Evolutionary conservation across 257 asterid genomes (phyloP).

Genomic region (Catharanthus roseus): DNA sequence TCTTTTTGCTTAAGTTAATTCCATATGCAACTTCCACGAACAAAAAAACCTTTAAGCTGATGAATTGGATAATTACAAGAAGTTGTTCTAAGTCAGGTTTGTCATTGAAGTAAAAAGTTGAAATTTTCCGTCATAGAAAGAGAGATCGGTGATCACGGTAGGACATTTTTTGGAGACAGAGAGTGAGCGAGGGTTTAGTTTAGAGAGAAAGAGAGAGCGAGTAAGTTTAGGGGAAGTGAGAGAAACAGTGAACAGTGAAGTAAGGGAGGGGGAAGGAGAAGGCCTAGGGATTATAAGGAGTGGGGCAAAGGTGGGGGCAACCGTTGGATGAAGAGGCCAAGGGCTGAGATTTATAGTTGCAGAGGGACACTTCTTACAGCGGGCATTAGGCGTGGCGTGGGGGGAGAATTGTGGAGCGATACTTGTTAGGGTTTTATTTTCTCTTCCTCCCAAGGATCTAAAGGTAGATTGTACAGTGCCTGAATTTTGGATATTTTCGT

Average conservation of each 20-base stretch:
- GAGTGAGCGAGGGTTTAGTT: conserved; percentile 11
- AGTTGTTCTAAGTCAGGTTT: background rate
- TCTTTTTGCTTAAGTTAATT: background rate
- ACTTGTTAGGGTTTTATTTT: conserved; percentile 14
- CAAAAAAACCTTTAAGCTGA: background rate
- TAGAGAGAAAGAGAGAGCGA: conserved; percentile 2
- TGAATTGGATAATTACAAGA: conserved; percentile 1
- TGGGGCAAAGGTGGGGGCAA: background rate
- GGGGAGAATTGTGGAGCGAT: background rate
- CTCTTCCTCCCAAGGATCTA: background rate
- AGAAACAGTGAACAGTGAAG: conserved; percentile 25
- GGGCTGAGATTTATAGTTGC: conserved; percentile 22
- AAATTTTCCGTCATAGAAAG: background rate
- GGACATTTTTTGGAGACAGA: conserved; percentile 23
- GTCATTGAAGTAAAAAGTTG: conserved; percentile 1
- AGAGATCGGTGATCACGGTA: conserved; percentile 14
- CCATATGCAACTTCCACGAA: background rate
- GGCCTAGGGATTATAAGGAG: conserved; percentile 19
- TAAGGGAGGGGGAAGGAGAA: background rate
- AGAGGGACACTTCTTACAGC: conserved; percentile 3
- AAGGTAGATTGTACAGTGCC: background rate
- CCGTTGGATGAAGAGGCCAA: conserved; percentile 21
- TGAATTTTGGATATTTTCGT: conserved; percentile 13
- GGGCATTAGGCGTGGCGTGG: background rate
- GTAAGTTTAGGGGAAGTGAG: background rate